phyloP scores from a whole-genome alignment of 2,329 filamentous ascomycete genomes.

The Pyrenochaeta sp. region DNA sequence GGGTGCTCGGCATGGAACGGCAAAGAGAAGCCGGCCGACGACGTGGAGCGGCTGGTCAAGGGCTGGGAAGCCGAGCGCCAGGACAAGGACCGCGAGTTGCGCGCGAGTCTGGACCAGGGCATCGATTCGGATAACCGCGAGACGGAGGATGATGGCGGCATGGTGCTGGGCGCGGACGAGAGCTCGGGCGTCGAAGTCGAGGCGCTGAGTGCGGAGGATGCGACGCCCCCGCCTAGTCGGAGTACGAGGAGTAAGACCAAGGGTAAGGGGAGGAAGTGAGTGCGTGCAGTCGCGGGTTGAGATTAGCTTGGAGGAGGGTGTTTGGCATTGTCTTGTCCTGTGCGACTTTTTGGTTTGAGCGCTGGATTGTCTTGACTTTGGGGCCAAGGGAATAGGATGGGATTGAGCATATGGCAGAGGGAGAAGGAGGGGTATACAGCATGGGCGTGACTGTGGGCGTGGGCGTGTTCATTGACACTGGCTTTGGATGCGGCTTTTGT shows the following conservation, averaged over 20 bases:
- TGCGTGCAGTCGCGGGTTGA: too few relatives aligned
- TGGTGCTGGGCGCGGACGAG: constrained; percentile 21
- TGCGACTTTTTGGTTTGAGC: too few relatives aligned
- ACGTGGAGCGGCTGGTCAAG: constrained; percentile 57
- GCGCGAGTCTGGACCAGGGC: constrained; percentile 13
- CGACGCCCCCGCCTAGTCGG: constrained; percentile 39
- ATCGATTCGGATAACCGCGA: constrained; percentile 31
- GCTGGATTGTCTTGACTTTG: too few relatives aligned
- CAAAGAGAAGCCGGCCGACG: constrained; percentile 75
- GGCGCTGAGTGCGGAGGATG: constrained; percentile 29
- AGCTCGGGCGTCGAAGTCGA: constrained; percentile 28
- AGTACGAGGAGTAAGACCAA: constrained; percentile 53
- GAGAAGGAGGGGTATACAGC: too few relatives aligned
- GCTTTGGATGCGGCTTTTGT: too few relatives aligned
- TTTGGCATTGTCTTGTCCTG: too few relatives aligned
- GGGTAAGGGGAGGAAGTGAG: constrained; percentile 49
- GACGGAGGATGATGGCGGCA: constrained; percentile 30
- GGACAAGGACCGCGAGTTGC: constrained; percentile 22
- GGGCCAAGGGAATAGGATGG: too few relatives aligned
- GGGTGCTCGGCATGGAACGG: constrained; percentile 86
- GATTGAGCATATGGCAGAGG: too few relatives aligned
- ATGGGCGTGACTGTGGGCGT: too few relatives aligned
- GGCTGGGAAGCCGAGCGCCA: constrained; percentile 62
- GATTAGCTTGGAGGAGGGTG: too few relatives aligned
- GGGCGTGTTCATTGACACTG: too few relatives aligned